Percentiles rank a stretch among this genome's conserved stretches.
These are phyloP conservation scores for Nephelium lappaceum DNA, from an alignment of 345 rosid species.

Conservation along the genomic window DNA sequence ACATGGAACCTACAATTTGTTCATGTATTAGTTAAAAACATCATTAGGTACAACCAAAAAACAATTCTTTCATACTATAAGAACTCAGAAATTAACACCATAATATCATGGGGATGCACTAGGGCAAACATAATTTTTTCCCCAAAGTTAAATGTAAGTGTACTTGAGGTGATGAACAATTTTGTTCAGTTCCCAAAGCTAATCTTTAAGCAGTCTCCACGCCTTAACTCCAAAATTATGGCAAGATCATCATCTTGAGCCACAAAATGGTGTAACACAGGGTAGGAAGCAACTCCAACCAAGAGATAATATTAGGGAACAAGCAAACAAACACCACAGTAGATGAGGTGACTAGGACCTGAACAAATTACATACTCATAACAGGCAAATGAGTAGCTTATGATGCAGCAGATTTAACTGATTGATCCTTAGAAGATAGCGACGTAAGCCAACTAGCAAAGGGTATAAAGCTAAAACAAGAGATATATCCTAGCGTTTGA, in stretches of 20 bases:
- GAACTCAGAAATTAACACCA: slow-evolving; percentile 4
- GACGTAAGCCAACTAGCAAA: neutral
- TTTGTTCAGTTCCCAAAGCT: neutral
- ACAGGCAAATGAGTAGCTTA: neutral
- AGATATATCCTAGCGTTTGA: neutral
- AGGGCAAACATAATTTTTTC: neutral
- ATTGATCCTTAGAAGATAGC: neutral
- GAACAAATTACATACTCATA: neutral
- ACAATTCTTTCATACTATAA: neutral
- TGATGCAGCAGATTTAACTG: neutral
- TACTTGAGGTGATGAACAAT: neutral
- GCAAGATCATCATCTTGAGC: neutral
- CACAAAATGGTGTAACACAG: neutral
- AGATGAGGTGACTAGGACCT: neutral
- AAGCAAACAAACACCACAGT: neutral
- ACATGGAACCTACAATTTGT: slow-evolving; percentile 72
- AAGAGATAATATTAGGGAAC: neutral
- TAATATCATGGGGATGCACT: neutral
- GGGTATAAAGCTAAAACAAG: neutral
- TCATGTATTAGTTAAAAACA: slow-evolving; percentile 5
- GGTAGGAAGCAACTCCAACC: slow-evolving; percentile 7
- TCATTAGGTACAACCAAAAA: slow-evolving; percentile 2
- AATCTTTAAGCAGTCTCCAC: neutral
- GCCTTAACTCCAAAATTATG: slow-evolving; percentile 1
- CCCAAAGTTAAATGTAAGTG: neutral